These are phyloP conservation scores for Ascochyta pisi DNA, from an alignment of 2,329 filamentous ascomycete genomes.

Conservation along the genomic window DNA sequence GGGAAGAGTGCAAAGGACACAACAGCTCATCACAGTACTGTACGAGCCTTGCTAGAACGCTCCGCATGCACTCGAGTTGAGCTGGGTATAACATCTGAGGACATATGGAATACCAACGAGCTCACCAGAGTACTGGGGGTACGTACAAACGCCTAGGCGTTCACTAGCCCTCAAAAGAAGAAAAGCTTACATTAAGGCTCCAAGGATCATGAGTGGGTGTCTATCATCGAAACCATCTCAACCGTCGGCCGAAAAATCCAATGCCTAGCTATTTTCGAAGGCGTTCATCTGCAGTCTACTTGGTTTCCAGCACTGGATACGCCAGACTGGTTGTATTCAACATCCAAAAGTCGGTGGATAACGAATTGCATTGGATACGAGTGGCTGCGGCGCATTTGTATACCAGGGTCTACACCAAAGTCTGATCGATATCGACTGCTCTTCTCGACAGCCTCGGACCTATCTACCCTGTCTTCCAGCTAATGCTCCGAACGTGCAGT, in stretches of 20 bases:
- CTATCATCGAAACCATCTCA: slow-evolving; percentile 16
- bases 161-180: slow-evolving; percentile 15
- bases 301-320: slow-evolving; percentile 18
- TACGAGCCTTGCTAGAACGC: slow-evolving; percentile 20
- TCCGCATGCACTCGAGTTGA: slow-evolving; percentile 15
- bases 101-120: slow-evolving; percentile 26
- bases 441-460: no score
- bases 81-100: slow-evolving; percentile 15
- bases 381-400: slow-evolving; percentile 8
- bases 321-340: slow-evolving; percentile 19
- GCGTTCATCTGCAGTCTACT: slow-evolving; percentile 22
- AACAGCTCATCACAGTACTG: slow-evolving; percentile 14
- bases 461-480: no score
- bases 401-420: background rate
- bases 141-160: slow-evolving; percentile 17
- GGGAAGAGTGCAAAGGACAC: slow-evolving; percentile 13
- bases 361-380: slow-evolving; percentile 13
- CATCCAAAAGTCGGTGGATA: slow-evolving; percentile 18
- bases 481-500: no score
- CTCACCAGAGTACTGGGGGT: slow-evolving; percentile 14
- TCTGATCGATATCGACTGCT: no score
- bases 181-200: slow-evolving; percentile 23
- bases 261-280: slow-evolving; percentile 24
- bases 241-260: slow-evolving; percentile 9
- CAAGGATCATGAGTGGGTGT: slow-evolving; percentile 29